Percentiles rank a stretch among this genome's conserved stretches.
phyloP scores from a whole-genome alignment of 768 basidiomycete genomes.

The Dendrothele bispora region DNA sequence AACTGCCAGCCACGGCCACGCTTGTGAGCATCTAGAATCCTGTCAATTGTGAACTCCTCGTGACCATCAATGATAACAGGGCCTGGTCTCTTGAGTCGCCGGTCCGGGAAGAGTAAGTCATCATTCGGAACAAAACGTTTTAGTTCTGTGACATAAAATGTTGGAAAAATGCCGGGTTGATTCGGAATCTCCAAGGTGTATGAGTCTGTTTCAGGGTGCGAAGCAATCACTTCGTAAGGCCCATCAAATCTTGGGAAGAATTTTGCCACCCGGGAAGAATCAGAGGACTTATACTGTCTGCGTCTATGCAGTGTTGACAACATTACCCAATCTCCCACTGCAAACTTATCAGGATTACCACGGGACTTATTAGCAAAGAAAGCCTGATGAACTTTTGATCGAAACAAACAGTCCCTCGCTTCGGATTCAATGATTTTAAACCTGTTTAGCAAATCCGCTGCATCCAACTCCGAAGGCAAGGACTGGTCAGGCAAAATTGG shows the following conservation, averaged over 20 bases:
- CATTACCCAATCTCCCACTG: constrained; percentile 23
- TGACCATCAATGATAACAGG: constrained; percentile 15
- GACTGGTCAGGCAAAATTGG: constrained; percentile 1
- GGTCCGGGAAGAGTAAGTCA: constrained; percentile 24
- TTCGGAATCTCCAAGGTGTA: constrained; percentile 32
- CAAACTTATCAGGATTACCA: constrained; percentile 9
- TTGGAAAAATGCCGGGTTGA: constrained; percentile 20
- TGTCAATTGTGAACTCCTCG: constrained; percentile 23
- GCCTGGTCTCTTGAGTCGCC: constrained; percentile 10
- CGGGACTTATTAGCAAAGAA: constrained; percentile 17
- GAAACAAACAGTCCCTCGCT: constrained; percentile 15
- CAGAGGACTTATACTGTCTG: constrained; percentile 15
- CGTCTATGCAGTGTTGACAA: constrained; percentile 20
- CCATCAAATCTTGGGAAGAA: constrained; percentile 21
- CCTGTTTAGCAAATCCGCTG: not conserved
- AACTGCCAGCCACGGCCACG: constrained; percentile 28
- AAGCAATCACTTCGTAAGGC: constrained; percentile 12
- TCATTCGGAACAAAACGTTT: constrained; percentile 28
- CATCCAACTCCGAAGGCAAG: not conserved
- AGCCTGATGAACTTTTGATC: constrained; percentile 10
- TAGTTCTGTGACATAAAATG: constrained; percentile 35
- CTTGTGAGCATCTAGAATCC: constrained; percentile 23
- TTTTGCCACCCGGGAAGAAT: constrained; percentile 21
- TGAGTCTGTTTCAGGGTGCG: constrained; percentile 15
- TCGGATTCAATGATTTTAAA: constrained; percentile 1